Evolutionary conservation across 164 flowering plant genomes (phyloP), one percentile per base, ranked within the genome.

Genomic region (Macadamia integrifolia): DNA sequence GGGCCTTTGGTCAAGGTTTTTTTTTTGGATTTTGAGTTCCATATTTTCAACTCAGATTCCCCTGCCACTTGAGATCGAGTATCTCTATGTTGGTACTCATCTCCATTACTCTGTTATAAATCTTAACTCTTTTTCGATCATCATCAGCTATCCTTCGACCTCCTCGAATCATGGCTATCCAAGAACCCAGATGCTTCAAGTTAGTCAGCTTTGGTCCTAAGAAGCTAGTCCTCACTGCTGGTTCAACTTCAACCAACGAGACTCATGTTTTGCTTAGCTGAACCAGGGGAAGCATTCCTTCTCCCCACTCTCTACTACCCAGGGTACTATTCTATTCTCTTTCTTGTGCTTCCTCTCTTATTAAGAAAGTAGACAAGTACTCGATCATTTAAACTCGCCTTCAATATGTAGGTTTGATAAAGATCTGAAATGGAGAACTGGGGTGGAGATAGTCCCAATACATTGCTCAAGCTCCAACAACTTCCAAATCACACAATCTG

Each of bases 371-470:
- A n/a, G n/a, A n/a, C n/a, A n/a, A n/a, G n/a, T 8, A 44, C 28
- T 12, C 13, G 50, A 46, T 46, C 50, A 46, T 30, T 30, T 44
- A 9, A 17, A 56, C 10, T 56, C 1, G n/a, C 3, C 0, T n/a
- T 12, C 7, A 59, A 62, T 40, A 48, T 42, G 68, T 84, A 92
- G 98, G 66, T 92, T 90, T 67, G 98, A 92, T 74, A 83, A 96
- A 71, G 96, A 92, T 80, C 85, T 92, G 53, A 92, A 88, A 66
- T 92, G 98, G 98, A 67, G 98, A 72, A 90, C 98, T 17, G 93
- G 85, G n/a, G 93, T 74, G 1, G 96, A 91, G 69, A 87, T 91
- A 18, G 86, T 91, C 2, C 96, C 98, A 3, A 83, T 93, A 23
- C 86, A 88, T 0, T 88, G 97, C 68, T 63, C 81, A 0, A 89